phyloP scores from a whole-genome alignment of 2,329 filamentous ascomycete species.

The Verticillium longisporum region DNA sequence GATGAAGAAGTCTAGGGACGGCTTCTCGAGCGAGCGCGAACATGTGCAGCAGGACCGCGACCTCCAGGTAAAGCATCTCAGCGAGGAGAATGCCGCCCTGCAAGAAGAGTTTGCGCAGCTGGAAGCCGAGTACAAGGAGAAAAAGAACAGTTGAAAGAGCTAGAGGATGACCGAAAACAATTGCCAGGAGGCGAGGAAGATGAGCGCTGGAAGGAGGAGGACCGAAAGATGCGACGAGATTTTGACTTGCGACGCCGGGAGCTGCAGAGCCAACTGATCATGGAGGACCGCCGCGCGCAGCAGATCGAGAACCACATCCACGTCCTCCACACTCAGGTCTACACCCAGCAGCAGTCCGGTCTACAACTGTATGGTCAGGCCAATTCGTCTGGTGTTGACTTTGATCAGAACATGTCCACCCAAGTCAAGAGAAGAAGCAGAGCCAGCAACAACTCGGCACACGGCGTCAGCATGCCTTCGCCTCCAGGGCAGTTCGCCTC shows the following conservation, averaged over 20 bases:
- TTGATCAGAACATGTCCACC: slow-evolving; percentile 31
- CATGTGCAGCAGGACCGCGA: slow-evolving; percentile 45
- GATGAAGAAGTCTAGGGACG: slow-evolving; percentile 49
- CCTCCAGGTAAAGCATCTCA: slow-evolving; percentile 42
- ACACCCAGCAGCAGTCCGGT: slow-evolving; percentile 31
- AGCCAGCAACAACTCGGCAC: slow-evolving; percentile 38
- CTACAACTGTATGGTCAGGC: slow-evolving; percentile 37
- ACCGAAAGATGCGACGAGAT: slow-evolving; percentile 44
- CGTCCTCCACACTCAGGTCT: slow-evolving; percentile 40
- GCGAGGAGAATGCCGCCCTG: slow-evolving; percentile 49
- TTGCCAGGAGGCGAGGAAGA: slow-evolving; percentile 56
- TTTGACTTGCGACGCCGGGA: slow-evolving; percentile 49
- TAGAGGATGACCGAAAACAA: slow-evolving; percentile 64
- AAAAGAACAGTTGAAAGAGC: slow-evolving; percentile 55
- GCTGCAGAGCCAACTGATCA: slow-evolving; percentile 41
- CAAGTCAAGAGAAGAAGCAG: slow-evolving; percentile 42
- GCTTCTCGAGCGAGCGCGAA: slow-evolving; percentile 46
- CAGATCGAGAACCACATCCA: slow-evolving; percentile 38
- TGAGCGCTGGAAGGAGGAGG: slow-evolving; percentile 46
- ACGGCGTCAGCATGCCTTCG: slow-evolving; percentile 13
- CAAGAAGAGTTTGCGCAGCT: slow-evolving; percentile 59
- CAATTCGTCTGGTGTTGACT: slow-evolving; percentile 38
- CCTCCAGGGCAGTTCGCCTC: slow-evolving; percentile 20
- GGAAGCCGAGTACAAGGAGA: slow-evolving; percentile 66
- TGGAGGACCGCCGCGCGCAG: slow-evolving; percentile 39